Evolutionary conservation across 805 yeast genomes (phyloP).

Genomic region (Dipodascus geniculatus): DNA sequence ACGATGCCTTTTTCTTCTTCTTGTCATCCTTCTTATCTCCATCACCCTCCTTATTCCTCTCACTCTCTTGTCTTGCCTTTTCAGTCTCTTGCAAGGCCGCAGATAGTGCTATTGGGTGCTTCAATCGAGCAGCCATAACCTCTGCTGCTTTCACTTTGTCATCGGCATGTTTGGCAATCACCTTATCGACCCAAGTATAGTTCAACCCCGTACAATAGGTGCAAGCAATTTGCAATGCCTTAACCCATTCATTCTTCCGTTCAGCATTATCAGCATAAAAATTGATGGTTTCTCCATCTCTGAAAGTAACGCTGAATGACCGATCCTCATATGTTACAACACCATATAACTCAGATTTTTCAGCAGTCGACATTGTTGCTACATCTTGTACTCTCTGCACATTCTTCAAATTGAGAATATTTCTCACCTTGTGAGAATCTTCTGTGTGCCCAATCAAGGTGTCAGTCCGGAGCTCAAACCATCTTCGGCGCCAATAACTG

Average conservation of each 20-base stretch:
- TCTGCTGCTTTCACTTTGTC: constrained; percentile 2
- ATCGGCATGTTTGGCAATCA: constrained; percentile 10
- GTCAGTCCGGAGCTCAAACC: constrained; percentile 59
- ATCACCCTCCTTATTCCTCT: constrained; percentile 9
- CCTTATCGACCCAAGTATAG: constrained; percentile 19
- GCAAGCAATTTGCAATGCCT: constrained; percentile 43
- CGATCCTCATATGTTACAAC: constrained; percentile 60
- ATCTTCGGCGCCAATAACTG: constrained; percentile 59
- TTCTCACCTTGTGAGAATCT: constrained; percentile 45
- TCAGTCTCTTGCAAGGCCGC: constrained; percentile 2
- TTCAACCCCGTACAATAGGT: constrained; percentile 16
- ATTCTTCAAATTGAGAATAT: constrained; percentile 44
- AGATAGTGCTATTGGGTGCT: neutral
- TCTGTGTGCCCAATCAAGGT: constrained; percentile 70
- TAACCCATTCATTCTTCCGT: constrained; percentile 57
- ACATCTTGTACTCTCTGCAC: neutral
- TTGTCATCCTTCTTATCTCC: neutral
- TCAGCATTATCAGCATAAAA: constrained; percentile 69
- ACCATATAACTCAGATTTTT: constrained; percentile 29
- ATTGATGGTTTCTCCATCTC: constrained; percentile 65
- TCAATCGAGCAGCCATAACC: constrained; percentile 1
- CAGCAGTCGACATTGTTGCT: constrained; percentile 14
- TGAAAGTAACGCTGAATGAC: constrained; percentile 60
- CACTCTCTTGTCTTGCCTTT: constrained; percentile 10
- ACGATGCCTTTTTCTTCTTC: constrained; percentile 3